Base-by-base conservation (phyloP, 1,139 yeast genomes). In the Taphrina flavorubra region DNA sequence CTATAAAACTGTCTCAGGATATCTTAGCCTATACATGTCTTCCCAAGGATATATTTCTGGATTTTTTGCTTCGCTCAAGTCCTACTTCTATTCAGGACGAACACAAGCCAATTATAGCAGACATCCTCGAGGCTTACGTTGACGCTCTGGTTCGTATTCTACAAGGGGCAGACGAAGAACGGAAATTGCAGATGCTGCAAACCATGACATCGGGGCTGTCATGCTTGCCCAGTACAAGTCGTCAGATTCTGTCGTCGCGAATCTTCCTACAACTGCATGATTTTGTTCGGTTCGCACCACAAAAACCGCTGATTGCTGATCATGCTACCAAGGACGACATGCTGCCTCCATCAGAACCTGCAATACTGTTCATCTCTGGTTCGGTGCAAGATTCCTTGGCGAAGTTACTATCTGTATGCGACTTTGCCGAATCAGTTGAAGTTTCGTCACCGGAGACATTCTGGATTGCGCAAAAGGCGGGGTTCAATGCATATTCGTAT, bases 391-490 rank as follows among this genome's bases (percentile, higher is more conserved):
- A 25, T 11, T 36, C 34, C 44, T 51, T 63, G 8, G 25, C 47
- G 18, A 13, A 18, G 5, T 37, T 63, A 18, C 61, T 63, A 14
- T 13, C 20, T 3, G 47, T 18, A 36, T 44, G 51, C 36, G 37
- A 25, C n/a, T 37, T 46, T 31, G 13, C 55, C 20, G 42, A 34
- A 7, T 14, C 39, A 18, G 11, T 63, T 16, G 16, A 46, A 13
- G 36, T 55, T 7, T 39, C 55, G 13, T 20, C 60, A 34, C 55
- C 60, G 8, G 67, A 63, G 37, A n/a, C 36, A 20, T 63, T 63
- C 14, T 63, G 59, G 61, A 31, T 63, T 16, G 53, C 61, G 7
- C 61, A 63, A 25, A 46, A 63, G 39, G 25, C 47, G 18, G 67
- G 67, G 13, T 40, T 20, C 14, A 34, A 46, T 14, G 31, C 67